Conservation (phyloP, 495 filamentous ascomycete species). For the Peziza echinospora region DNA sequence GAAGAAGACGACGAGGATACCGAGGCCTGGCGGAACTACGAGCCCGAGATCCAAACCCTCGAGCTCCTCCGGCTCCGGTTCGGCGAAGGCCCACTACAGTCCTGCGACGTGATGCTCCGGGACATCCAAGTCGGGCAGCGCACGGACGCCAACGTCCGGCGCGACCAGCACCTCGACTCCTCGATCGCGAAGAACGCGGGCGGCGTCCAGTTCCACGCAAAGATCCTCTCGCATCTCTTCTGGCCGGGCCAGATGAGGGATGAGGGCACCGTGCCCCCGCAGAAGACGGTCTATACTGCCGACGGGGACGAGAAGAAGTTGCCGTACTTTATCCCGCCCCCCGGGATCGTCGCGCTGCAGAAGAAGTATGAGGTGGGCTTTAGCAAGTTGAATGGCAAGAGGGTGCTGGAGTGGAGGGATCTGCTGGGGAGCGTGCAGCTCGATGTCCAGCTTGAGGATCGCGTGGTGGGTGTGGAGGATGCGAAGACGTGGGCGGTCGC, state of each 20-base stretch:
- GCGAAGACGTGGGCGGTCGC: conserved; percentile 76
- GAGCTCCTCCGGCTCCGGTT: conserved; percentile 77
- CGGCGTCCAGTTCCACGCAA: conserved; percentile 34
- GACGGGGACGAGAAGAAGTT: neutral
- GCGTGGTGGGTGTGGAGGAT: conserved; percentile 41
- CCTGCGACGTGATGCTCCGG: conserved; percentile 88
- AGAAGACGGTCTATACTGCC: neutral
- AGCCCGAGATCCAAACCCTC: conserved; percentile 39
- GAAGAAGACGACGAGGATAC: neutral
- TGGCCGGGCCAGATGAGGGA: conserved; percentile 62
- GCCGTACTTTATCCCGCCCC: neutral
- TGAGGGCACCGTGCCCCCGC: conserved; percentile 34
- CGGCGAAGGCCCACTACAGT: conserved; percentile 63
- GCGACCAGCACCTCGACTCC: conserved; percentile 23
- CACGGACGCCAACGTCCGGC: conserved; percentile 42
- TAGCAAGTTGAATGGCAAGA: conserved; percentile 49
- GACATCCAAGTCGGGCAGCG: conserved; percentile 74
- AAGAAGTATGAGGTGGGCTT: conserved; percentile 55
- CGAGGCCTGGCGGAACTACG: conserved; percentile 5
- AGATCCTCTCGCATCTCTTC: conserved; percentile 80
- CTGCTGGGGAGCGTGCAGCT: conserved; percentile 62
- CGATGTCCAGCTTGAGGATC: conserved; percentile 63
- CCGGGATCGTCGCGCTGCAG: conserved; percentile 39
- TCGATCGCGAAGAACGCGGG: conserved; percentile 10
- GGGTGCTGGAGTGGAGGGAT: conserved; percentile 74